Percentiles rank a stretch among this genome's conserved stretches.
These are phyloP conservation scores for Chlamydomonas incerta DNA, from an alignment of 139 green algal genomes.

Conservation along the genomic window DNA sequence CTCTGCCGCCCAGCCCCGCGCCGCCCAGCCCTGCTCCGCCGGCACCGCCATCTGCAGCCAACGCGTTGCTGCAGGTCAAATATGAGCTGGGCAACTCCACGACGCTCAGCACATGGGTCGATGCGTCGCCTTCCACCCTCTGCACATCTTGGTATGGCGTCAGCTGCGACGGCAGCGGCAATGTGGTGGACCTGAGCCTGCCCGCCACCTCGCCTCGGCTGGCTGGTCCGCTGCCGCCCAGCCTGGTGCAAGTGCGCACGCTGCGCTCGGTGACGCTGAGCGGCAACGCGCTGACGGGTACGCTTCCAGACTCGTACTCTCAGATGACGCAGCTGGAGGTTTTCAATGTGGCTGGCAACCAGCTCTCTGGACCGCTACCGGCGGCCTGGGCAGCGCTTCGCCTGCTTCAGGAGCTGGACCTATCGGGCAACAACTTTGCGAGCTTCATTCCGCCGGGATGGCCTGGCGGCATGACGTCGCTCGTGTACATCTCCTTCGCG, in stretches of 20 bases:
- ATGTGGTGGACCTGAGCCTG: not conserved
- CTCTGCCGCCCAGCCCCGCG: no score
- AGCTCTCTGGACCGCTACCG: no score
- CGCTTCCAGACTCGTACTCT: constrained; percentile 3
- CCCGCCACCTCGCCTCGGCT: not conserved
- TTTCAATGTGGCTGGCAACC: constrained; percentile 7
- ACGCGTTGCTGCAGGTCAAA: not conserved
- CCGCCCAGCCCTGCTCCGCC: not conserved
- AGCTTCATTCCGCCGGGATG: not conserved
- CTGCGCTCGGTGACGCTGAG: not conserved
- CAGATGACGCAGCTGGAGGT: not conserved
- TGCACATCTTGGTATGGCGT: not conserved
- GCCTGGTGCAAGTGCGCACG: not conserved
- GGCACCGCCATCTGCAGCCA: not conserved
- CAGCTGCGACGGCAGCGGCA: not conserved
- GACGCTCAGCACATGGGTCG: constrained; percentile 24
- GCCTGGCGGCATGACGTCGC: not conserved
- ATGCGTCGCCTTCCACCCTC: not conserved
- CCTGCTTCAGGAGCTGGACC: not conserved
- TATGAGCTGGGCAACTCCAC: not conserved
- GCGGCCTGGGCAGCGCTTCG: constrained; percentile 21
- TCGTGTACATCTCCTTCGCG: not conserved
- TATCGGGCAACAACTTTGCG: constrained; percentile 33
- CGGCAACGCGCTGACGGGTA: constrained; percentile 1
- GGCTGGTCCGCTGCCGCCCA: not conserved